A percentile compares a stretch with the other conserved stretches of the same genome.
These are phyloP conservation scores for Arabidopsis hybrid DNA, from an alignment of 441 rosid genomes.

Conservation along the genomic window DNA sequence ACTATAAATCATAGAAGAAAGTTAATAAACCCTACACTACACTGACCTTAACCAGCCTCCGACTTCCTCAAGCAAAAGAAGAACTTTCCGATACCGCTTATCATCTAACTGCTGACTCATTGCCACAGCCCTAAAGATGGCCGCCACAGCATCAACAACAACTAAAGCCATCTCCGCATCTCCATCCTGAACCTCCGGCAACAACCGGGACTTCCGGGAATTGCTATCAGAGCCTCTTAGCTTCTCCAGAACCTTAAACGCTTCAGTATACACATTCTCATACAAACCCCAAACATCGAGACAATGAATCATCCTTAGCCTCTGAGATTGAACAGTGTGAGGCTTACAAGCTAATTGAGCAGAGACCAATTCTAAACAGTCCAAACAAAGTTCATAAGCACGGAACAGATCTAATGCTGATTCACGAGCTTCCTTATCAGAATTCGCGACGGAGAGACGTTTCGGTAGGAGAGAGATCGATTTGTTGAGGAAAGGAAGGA, in stretches of 20 bases:
- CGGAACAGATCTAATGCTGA: slow-evolving; percentile 51
- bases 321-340: slow-evolving; percentile 59
- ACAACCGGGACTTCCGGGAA: slow-evolving; percentile 33
- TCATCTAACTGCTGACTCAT: slow-evolving; percentile 53
- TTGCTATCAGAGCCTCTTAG: slow-evolving; percentile 48
- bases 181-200: slow-evolving; percentile 53
- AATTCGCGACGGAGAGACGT: slow-evolving; percentile 48
- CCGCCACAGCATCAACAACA: slow-evolving; percentile 62
- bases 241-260: slow-evolving; percentile 59
- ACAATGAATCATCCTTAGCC: slow-evolving; percentile 59
- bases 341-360: slow-evolving; percentile 80
- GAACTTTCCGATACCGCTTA: slow-evolving; percentile 50
- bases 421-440: slow-evolving; percentile 29
- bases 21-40: not conserved
- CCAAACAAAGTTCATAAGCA: slow-evolving; percentile 64
- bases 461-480: slow-evolving; percentile 52
- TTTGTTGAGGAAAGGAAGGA: slow-evolving; percentile 55
- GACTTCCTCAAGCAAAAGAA: slow-evolving; percentile 67
- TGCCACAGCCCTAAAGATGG: slow-evolving; percentile 62
- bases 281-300: slow-evolving; percentile 63
- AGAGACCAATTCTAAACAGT: slow-evolving; percentile 67
- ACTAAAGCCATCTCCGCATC: slow-evolving; percentile 63
- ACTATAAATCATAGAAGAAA: slow-evolving; percentile 12
- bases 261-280: slow-evolving; percentile 55
- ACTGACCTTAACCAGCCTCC: slow-evolving; percentile 74